Evolutionary conservation across 2,329 filamentous ascomycete genomes (phyloP).

Genomic region (Fusarium nygamai): DNA sequence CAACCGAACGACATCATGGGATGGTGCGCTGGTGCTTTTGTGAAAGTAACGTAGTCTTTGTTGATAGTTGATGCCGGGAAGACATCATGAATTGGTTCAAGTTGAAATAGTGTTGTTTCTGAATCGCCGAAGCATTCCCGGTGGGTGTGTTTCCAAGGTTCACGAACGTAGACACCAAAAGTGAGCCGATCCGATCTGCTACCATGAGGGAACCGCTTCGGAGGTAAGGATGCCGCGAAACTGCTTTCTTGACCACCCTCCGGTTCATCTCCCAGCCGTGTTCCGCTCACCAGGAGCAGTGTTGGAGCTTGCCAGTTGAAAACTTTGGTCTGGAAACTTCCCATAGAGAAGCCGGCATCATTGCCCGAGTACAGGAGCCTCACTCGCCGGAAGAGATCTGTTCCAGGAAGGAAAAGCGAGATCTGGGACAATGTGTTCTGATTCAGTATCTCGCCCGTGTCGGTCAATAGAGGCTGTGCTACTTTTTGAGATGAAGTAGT

Average conservation of each 20-base stretch:
- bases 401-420: conserved; percentile 76
- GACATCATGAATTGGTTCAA: conserved; percentile 76
- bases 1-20: conserved; percentile 74
- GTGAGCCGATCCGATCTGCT: conserved; percentile 64
- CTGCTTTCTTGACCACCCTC: conserved; percentile 61
- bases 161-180: conserved; percentile 73
- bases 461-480: conserved; percentile 61
- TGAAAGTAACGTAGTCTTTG: conserved; percentile 75
- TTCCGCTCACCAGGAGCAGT: conserved; percentile 75
- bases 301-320: conserved; percentile 83
- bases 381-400: conserved; percentile 71
- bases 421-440: conserved; percentile 73
- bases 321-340: conserved; percentile 77
- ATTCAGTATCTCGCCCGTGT: conserved; percentile 70
- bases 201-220: conserved; percentile 67
- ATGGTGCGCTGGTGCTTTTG: conserved; percentile 67
- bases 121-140: conserved; percentile 74
- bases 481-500: conserved; percentile 34
- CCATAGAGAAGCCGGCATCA: conserved; percentile 79
- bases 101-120: conserved; percentile 74
- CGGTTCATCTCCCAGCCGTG: conserved; percentile 62
- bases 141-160: conserved; percentile 76
- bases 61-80: conserved; percentile 73
- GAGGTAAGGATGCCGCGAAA: conserved; percentile 71
- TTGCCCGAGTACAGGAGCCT: conserved; percentile 76